Conservation (phyloP, 2,329 filamentous ascomycete genomes). For the Bisporella sp. region DNA sequence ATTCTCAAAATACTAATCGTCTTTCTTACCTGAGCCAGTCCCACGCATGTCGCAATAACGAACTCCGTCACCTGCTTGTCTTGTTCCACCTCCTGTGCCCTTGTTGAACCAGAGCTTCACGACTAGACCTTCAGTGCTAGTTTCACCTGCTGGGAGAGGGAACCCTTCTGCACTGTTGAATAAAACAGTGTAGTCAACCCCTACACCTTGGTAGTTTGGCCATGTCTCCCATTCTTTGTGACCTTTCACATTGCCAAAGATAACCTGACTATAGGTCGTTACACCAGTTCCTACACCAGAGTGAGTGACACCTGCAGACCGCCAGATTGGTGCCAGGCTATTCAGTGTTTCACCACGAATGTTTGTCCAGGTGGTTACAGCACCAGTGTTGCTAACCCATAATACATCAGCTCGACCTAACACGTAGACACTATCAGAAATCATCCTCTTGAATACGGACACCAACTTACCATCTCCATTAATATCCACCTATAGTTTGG, state of each 20-base stretch:
- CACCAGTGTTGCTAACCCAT: slow-evolving; percentile 7
- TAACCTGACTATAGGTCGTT: background rate
- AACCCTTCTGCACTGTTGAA: background rate
- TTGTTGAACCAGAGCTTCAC: slow-evolving; percentile 15
- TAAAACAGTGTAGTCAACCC: background rate
- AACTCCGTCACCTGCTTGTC: slow-evolving; percentile 23
- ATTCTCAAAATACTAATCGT: background rate
- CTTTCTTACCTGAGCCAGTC: slow-evolving; percentile 9
- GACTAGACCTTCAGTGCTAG: background rate
- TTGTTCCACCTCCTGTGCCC: slow-evolving; percentile 15
- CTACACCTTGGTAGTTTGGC: background rate
- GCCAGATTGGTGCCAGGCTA: slow-evolving; percentile 5
- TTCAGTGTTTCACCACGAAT: background rate
- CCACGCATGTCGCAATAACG: slow-evolving; percentile 25
- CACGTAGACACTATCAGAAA: background rate
- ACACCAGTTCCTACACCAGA: background rate
- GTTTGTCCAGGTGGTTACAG: slow-evolving; percentile 2
- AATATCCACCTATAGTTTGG: background rate
- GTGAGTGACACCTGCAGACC: slow-evolving; percentile 5
- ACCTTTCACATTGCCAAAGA: background rate
- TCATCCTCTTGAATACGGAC: background rate
- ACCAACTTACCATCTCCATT: background rate
- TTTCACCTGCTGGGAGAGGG: background rate
- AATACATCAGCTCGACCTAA: slow-evolving; percentile 19
- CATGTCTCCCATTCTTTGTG: background rate